Percentiles rank a stretch among this genome's conserved stretches.
phyloP scores from a whole-genome alignment of 306 rosid genomes.

The Mimosa bimucronata region DNA sequence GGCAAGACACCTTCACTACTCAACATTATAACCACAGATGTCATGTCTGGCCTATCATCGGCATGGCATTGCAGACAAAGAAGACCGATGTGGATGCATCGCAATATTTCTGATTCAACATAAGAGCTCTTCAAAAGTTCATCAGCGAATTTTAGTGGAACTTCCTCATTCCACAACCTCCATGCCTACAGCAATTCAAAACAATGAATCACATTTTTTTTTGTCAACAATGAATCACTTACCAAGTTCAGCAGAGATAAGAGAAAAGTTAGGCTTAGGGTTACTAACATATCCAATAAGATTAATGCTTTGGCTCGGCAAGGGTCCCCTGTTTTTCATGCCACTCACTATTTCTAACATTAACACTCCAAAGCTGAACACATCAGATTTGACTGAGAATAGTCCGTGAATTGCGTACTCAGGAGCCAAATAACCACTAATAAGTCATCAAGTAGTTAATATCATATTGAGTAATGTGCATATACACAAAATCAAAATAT shows the following conservation, averaged over 20 bases:
- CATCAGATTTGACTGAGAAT: neutral
- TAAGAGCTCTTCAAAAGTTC: neutral
- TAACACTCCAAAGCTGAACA: conserved; percentile 24
- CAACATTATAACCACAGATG: conserved; percentile 49
- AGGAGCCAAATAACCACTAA: conserved; percentile 8
- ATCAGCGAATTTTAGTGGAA: conserved; percentile 21
- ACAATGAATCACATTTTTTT: too few relatives aligned
- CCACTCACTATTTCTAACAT: conserved; percentile 28
- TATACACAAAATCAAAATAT: neutral
- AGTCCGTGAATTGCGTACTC: neutral
- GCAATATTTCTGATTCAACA: conserved; percentile 10
- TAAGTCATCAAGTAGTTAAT: neutral
- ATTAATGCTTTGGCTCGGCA: neutral
- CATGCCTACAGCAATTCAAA: conserved; percentile 33
- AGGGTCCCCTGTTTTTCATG: neutral
- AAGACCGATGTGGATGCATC: conserved; percentile 53
- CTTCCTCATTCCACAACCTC: conserved; percentile 38
- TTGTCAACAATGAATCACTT: neutral
- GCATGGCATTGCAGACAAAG: conserved; percentile 53
- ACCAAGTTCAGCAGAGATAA: too few relatives aligned
- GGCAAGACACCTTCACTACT: conserved; percentile 39
- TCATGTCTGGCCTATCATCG: conserved; percentile 48
- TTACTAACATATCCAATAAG: conserved; percentile 22
- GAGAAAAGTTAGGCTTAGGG: too few relatives aligned
- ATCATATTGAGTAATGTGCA: neutral